Conservation (phyloP, 352 stramenopile species). For the Globisporangium emineosum region DNA sequence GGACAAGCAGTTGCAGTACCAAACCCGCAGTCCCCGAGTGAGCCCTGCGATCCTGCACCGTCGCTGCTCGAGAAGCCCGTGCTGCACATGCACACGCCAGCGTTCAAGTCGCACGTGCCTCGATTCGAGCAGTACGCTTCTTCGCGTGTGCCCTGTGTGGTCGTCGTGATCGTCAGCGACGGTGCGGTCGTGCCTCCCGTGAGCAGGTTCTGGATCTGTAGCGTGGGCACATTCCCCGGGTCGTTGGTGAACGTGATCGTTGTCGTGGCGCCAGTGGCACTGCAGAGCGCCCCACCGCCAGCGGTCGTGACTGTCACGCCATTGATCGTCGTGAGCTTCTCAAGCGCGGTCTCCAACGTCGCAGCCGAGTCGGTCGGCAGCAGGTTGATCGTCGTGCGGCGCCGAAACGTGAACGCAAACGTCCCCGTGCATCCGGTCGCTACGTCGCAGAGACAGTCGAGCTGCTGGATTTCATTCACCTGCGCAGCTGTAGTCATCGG, state of each 20-base stretch:
- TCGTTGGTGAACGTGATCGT: slow-evolving; percentile 76
- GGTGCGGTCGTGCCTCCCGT: slow-evolving; percentile 18
- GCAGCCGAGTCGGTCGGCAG: slow-evolving; percentile 27
- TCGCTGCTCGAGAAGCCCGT: slow-evolving; percentile 60
- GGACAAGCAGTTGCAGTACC: slow-evolving; percentile 33
- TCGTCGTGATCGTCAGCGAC: slow-evolving; percentile 16
- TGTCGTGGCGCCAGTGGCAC: slow-evolving; percentile 31
- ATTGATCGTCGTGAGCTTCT: slow-evolving; percentile 55
- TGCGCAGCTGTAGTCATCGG: slow-evolving; percentile 37
- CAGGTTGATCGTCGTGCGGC: slow-evolving; percentile 57
- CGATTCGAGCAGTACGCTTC: slow-evolving; percentile 84
- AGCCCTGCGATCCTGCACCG: slow-evolving; percentile 34
- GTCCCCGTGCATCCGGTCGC: slow-evolving; percentile 32
- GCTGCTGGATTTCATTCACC: slow-evolving; percentile 38
- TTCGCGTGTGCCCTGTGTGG: slow-evolving; percentile 42
- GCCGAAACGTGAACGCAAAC: slow-evolving; percentile 66
- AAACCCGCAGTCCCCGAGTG: slow-evolving; percentile 48
- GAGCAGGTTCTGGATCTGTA: slow-evolving; percentile 51
- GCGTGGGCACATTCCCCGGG: slow-evolving; percentile 42
- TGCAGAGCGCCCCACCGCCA: slow-evolving; percentile 30
- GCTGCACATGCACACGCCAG: slow-evolving; percentile 69
- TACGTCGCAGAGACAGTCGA: slow-evolving; percentile 49
- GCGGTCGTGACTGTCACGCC: slow-evolving; percentile 35
- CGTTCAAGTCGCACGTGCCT: slow-evolving; percentile 53
- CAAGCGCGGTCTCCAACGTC: slow-evolving; percentile 45